Evolutionary conservation across 306 rosid genomes (phyloP).

Genomic region (Crotalaria pallida): DNA sequence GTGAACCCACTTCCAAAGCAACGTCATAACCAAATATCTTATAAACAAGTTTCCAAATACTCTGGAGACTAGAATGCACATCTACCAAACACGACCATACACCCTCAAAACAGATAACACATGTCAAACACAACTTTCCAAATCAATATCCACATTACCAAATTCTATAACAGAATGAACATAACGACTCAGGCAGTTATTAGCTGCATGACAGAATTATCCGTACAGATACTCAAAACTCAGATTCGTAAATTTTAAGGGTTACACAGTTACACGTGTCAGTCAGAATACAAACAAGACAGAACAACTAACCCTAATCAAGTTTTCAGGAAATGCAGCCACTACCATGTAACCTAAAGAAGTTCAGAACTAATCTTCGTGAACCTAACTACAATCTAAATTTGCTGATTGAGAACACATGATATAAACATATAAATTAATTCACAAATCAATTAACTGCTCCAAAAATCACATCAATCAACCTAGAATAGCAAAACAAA

Average conservation of each 20-base stretch:
- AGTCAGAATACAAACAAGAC: background rate
- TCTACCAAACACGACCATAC: background rate
- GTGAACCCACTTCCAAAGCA: slow-evolving; percentile 3
- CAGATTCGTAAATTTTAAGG: background rate
- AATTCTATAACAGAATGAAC: background rate
- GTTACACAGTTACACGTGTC: background rate
- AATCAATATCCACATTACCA: background rate
- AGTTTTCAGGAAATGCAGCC: background rate
- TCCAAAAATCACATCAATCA: background rate
- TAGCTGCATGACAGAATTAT: background rate
- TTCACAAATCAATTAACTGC: background rate
- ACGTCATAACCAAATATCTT: background rate
- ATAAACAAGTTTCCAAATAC: background rate
- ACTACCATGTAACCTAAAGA: no score
- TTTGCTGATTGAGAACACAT: background rate
- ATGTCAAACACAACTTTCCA: background rate
- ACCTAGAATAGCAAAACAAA: background rate
- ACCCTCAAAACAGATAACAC: background rate
- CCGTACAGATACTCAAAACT: background rate
- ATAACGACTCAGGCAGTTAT: background rate
- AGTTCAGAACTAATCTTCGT: background rate
- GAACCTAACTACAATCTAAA: background rate
- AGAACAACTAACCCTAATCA: slow-evolving; percentile 7
- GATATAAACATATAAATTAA: background rate
- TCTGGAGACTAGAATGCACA: background rate